Evolutionary conservation across 371 early-diverging fungal genomes (phyloP).

Genomic region (Saksenaea oblongispora): DNA sequence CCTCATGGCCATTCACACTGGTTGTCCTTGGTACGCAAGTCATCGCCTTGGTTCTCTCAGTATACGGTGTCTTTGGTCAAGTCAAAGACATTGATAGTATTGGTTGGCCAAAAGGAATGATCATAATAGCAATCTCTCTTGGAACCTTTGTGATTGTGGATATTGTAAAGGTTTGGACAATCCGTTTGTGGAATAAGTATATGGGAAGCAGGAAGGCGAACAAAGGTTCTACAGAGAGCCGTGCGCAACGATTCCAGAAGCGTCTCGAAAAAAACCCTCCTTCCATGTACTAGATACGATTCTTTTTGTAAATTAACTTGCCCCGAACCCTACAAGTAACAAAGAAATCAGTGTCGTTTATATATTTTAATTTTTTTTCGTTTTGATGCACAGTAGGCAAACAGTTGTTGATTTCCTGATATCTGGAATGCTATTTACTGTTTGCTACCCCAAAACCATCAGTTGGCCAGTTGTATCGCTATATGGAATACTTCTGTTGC

Average conservation of each 20-base stretch:
- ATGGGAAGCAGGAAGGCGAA: not conserved
- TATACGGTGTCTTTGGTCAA: constrained; percentile 68
- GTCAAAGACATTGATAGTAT: constrained; percentile 40
- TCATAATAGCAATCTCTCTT: constrained; percentile 68
- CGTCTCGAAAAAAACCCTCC: constrained; percentile 10
- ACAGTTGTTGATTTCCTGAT: no score
- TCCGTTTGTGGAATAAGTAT: constrained; percentile 63
- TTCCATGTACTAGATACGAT: constrained; percentile 14
- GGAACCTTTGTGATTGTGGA: constrained; percentile 79
- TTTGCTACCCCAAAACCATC: no score
- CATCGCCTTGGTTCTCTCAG: constrained; percentile 86
- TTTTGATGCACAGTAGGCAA: no score
- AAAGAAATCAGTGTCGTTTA: no score
- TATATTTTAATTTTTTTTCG: no score
- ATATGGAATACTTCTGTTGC: no score
- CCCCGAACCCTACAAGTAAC: no score
- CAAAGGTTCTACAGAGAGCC: constrained; percentile 1
- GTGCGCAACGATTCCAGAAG: constrained; percentile 18
- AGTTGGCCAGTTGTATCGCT: no score
- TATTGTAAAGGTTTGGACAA: constrained; percentile 78
- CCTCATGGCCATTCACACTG: constrained; percentile 75
- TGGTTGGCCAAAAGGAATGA: constrained; percentile 58
- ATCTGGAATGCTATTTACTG: no score
- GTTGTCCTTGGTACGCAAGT: constrained; percentile 91
- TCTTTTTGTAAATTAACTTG: no score